A percentile compares a stretch with the other conserved stretches of the same genome.
These are phyloP conservation scores for Mycogone perniciosa DNA, from an alignment of 2,329 filamentous ascomycete genomes.

Conservation along the genomic window DNA sequence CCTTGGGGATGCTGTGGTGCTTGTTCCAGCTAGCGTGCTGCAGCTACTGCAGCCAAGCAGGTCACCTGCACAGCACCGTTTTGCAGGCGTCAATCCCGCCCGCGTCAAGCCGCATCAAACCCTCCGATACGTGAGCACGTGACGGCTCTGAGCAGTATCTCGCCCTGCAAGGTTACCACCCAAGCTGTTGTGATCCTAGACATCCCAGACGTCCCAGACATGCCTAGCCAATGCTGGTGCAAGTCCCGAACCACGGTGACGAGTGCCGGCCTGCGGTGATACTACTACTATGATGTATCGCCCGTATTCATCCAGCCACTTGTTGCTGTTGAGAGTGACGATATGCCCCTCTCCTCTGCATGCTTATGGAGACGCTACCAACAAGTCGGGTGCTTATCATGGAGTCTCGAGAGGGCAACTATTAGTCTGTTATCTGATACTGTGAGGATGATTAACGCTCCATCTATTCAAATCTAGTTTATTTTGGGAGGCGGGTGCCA, in stretches of 20 bases:
- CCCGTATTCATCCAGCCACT: no score
- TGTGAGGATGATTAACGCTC: no score
- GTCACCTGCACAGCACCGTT: slow-evolving; percentile 20
- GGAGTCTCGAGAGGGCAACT: no score
- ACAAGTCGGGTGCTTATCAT: no score
- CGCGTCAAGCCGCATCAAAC: not conserved
- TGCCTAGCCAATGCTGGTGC: slow-evolving; percentile 4
- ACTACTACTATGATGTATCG: no score
- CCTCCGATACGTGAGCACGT: slow-evolving; percentile 3
- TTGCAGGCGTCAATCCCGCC: slow-evolving; percentile 1
- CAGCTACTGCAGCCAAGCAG: slow-evolving; percentile 14
- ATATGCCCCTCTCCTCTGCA: no score
- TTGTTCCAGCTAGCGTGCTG: not conserved
- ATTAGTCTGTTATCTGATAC: no score
- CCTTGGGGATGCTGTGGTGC: not conserved
- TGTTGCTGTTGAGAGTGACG: no score
- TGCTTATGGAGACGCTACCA: no score
- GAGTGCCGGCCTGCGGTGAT: not conserved
- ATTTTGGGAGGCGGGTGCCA: no score
- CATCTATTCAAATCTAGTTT: no score
- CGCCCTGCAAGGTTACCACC: slow-evolving; percentile 11
- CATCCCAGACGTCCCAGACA: not conserved
- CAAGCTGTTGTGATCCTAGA: not conserved
- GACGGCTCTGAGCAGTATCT: slow-evolving; percentile 7
- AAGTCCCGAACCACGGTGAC: slow-evolving; percentile 6